Percentiles rank a stretch among this genome's conserved stretches.
Conservation (phyloP, 495 filamentous ascomycete species). For the Thermothielavioides terrestris region DNA sequence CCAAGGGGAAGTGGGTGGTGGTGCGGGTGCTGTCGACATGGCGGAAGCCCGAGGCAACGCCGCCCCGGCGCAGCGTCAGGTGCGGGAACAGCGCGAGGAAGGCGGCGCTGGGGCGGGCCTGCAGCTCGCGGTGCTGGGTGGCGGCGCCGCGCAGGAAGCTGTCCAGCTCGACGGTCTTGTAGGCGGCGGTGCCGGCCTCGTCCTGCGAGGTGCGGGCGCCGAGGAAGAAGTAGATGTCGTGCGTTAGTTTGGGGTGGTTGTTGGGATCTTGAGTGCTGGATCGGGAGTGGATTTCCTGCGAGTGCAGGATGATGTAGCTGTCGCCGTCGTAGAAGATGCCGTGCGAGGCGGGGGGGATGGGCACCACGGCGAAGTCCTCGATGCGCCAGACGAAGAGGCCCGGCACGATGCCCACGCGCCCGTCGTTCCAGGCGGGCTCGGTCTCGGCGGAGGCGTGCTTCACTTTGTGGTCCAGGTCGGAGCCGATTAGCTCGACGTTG, state of each 20-base stretch:
- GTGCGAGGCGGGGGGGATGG: not conserved
- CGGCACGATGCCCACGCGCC: not conserved
- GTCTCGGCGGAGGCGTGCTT: not conserved
- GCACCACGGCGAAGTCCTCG: not conserved
- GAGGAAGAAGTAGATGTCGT: not conserved
- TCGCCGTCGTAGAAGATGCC: not conserved
- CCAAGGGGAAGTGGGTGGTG: too few relatives aligned
- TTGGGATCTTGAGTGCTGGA: not conserved
- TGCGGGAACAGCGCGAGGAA: not conserved
- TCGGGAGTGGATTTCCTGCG: not conserved
- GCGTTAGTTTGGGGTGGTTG: not conserved
- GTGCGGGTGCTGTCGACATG: too few relatives aligned
- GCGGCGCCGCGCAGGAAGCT: not conserved
- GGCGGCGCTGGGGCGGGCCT: not conserved
- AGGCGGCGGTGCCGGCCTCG: not conserved
- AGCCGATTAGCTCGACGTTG: not conserved
- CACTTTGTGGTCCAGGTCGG: not conserved
- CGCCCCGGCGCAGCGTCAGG: not conserved
- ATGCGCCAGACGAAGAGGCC: conserved; percentile 3
- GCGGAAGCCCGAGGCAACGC: not conserved
- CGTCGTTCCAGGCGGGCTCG: not conserved
- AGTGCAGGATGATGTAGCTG: conserved; percentile 1
- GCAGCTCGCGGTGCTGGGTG: not conserved
- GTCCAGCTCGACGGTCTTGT: conserved; percentile 1
- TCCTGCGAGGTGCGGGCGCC: not conserved